Evolutionary conservation across 495 filamentous ascomycete species (phyloP).

Genomic region (Cetradonia linearis): DNA sequence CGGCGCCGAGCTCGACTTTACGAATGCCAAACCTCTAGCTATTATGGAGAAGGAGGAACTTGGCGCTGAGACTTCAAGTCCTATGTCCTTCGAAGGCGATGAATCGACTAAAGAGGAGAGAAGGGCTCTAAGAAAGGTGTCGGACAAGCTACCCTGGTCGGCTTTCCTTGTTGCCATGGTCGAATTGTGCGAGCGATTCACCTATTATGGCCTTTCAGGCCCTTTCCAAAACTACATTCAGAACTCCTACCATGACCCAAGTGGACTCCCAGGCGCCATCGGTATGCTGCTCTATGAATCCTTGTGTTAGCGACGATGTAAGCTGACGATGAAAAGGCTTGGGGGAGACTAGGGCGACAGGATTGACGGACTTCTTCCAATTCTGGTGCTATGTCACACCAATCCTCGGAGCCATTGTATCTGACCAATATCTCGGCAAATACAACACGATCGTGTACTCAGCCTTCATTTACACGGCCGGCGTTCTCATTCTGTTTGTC

Average conservation of each 20-base stretch:
- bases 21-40: constrained; percentile 2
- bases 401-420: constrained; percentile 56
- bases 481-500: constrained; percentile 40
- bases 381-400: constrained; percentile 65
- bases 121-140: constrained; percentile 40
- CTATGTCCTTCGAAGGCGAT: constrained; percentile 9
- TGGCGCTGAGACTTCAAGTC: not conserved
- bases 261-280: constrained; percentile 37
- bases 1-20: constrained; percentile 9
- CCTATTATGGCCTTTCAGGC: constrained; percentile 51
- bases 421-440: constrained; percentile 60
- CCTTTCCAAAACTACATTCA: constrained; percentile 44
- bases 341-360: constrained; percentile 44
- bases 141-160: constrained; percentile 45
- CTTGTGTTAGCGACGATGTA: not conserved
- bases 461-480: constrained; percentile 39
- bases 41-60: constrained; percentile 1
- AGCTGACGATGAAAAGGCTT: constrained; percentile 24
- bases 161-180: constrained; percentile 53
- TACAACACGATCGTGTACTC: constrained; percentile 59
- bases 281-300: constrained; percentile 33
- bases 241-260: constrained; percentile 27
- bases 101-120: constrained; percentile 41
- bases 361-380: constrained; percentile 45
- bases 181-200: constrained; percentile 58